These are phyloP conservation scores for Fusarium sarcochroum DNA, from an alignment of 2,329 filamentous ascomycete genomes.

Conservation along the genomic window DNA sequence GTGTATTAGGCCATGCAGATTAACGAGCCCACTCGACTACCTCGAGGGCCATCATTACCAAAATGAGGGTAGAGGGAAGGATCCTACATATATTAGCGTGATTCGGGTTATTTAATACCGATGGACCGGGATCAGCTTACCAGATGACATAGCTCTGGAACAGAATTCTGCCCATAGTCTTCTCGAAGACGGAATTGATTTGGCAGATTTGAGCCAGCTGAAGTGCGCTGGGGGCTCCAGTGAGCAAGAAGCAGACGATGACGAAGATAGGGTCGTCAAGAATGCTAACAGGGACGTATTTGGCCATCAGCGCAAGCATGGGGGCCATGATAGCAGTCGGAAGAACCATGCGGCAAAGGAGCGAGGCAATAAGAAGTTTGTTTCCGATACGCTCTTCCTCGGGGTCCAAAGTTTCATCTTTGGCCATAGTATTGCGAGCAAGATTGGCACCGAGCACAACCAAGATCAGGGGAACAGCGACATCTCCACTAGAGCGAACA, in stretches of 20 bases:
- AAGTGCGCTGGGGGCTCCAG: conserved; percentile 91
- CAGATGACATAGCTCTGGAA: conserved; percentile 93
- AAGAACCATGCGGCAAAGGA: conserved; percentile 91
- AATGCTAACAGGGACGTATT: conserved; percentile 93
- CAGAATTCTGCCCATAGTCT: conserved; percentile 90
- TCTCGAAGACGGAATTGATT: conserved; percentile 96
- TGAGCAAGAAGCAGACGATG: conserved; percentile 96
- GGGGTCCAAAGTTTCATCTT: conserved; percentile 72
- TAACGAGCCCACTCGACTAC: conserved; percentile 86
- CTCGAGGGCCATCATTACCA: conserved; percentile 93
- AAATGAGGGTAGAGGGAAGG: conserved; percentile 88
- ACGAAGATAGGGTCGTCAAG: conserved; percentile 98
- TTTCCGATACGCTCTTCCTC: conserved; percentile 79
- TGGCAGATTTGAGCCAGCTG: conserved; percentile 99
- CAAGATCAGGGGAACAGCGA: conserved; percentile 94
- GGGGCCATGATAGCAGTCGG: conserved; percentile 95
- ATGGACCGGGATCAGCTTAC: conserved; percentile 65
- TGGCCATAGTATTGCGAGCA: conserved; percentile 87
- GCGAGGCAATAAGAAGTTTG: conserved; percentile 86
- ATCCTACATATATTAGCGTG: conserved; percentile 72
- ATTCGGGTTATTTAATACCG: conserved; percentile 15
- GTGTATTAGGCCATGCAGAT: conserved; percentile 6
- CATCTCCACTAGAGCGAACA: conserved; percentile 85
- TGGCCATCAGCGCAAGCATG: conserved; percentile 86
- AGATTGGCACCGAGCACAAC: conserved; percentile 96